Evolutionary conservation across 305 asterid species (phyloP).

Genomic region (Solanum aculeatissimum): DNA sequence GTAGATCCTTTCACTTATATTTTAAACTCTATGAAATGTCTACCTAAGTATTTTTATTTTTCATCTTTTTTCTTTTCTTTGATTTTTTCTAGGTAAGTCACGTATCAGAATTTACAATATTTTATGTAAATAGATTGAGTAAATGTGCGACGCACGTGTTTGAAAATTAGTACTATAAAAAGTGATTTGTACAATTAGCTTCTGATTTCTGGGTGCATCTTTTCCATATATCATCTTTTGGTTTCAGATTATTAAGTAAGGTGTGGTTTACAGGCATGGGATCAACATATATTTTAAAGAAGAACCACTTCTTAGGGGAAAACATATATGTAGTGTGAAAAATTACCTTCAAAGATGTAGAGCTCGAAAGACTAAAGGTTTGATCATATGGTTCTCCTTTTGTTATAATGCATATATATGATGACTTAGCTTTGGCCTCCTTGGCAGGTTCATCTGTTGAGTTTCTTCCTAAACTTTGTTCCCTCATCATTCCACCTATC

Average conservation of each 20-base stretch:
- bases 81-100: too few relatives aligned
- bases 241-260: neutral
- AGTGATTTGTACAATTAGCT: conserved; percentile 21
- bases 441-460: conserved; percentile 38
- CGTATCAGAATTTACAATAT: too few relatives aligned
- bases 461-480: conserved; percentile 84
- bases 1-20: too few relatives aligned
- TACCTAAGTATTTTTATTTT: too few relatives aligned
- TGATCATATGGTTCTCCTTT: neutral
- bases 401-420: neutral
- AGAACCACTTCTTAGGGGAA: conserved; percentile 42
- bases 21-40: too few relatives aligned
- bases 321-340: conserved; percentile 28
- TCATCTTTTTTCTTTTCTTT: too few relatives aligned
- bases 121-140: too few relatives aligned
- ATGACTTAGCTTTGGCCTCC: neutral
- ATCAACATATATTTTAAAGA: conserved; percentile 29
- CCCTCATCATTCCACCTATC: too few relatives aligned
- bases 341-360: conserved; percentile 50
- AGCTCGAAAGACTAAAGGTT: conserved; percentile 41
- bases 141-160: too few relatives aligned
- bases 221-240: neutral
- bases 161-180: too few relatives aligned
- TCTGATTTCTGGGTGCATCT: neutral
- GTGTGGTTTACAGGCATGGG: conserved; percentile 40